phyloP scores from a whole-genome alignment of 169 alveolate species.

The Theileria annulata region DNA sequence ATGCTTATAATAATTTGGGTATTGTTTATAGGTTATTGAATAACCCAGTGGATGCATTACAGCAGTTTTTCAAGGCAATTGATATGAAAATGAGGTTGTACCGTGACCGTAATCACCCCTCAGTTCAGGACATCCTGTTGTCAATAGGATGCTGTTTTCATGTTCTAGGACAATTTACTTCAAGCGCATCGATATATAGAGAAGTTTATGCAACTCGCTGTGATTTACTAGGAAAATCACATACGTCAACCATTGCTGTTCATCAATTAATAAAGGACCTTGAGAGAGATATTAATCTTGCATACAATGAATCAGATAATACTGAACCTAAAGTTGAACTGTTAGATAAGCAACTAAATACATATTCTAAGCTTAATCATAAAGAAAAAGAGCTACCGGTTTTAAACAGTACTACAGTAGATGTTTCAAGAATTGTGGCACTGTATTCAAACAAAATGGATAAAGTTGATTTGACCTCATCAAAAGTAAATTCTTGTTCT shows the following conservation, averaged over 20 bases:
- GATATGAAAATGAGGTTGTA: constrained; percentile 84
- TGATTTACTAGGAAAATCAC: constrained; percentile 74
- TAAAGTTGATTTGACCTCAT: constrained; percentile 54
- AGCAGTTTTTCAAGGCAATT: constrained; percentile 77
- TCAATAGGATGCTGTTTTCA: constrained; percentile 84
- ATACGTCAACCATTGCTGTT: constrained; percentile 74
- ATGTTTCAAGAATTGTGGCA: constrained; percentile 67
- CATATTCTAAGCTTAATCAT: constrained; percentile 18
- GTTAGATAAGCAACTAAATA: neutral
- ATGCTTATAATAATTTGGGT: constrained; percentile 81
- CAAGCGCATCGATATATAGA: constrained; percentile 77
- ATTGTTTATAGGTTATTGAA: constrained; percentile 75
- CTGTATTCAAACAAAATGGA: constrained; percentile 70
- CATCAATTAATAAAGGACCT: constrained; percentile 68
- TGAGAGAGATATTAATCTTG: constrained; percentile 33
- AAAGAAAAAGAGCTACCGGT: neutral
- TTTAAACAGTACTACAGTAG: constrained; percentile 35
- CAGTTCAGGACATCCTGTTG: constrained; percentile 78
- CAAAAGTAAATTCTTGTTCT: constrained; percentile 62
- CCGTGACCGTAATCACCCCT: constrained; percentile 73
- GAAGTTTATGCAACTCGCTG: constrained; percentile 79
- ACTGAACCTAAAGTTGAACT: neutral
- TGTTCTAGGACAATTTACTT: constrained; percentile 76
- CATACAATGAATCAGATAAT: neutral
- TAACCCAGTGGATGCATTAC: constrained; percentile 77